phyloP scores from a whole-genome alignment of 495 filamentous ascomycete genomes.

The Achaetomiella virescens region DNA sequence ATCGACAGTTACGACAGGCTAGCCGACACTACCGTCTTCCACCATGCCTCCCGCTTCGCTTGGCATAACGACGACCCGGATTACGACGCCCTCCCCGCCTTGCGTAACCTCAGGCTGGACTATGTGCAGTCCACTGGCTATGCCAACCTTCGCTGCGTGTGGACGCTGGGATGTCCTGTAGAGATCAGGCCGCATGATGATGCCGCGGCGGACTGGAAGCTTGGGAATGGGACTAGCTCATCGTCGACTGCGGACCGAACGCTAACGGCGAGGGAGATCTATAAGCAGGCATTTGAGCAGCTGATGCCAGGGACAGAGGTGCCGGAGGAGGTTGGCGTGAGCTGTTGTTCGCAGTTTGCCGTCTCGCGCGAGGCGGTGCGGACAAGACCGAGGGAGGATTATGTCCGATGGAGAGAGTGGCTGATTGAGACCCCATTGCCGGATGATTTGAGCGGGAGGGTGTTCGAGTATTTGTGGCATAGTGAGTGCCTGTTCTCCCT shows the following conservation, averaged over 20 bases:
- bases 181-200: conserved; percentile 45
- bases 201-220: not conserved
- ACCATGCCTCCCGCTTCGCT: conserved; percentile 55
- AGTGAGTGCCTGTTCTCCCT: conserved; percentile 38
- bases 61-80: conserved; percentile 60
- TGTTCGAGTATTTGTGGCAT: conserved; percentile 73
- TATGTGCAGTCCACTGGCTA: conserved; percentile 54
- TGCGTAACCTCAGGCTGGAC: conserved; percentile 48
- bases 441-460: conserved; percentile 53
- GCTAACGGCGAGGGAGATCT: conserved; percentile 24
- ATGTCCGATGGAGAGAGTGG: conserved; percentile 53
- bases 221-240: not conserved
- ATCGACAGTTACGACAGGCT: conserved; percentile 60
- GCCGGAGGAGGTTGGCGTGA: conserved; percentile 43
- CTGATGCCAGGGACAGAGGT: conserved; percentile 46
- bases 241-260: not conserved
- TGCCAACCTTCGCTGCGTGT: conserved; percentile 60
- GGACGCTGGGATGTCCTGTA: conserved; percentile 54
- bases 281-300: conserved; percentile 48
- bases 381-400: conserved; percentile 45
- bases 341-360: conserved; percentile 69
- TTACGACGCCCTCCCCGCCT: conserved; percentile 41
- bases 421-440: conserved; percentile 51
- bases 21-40: conserved; percentile 53
- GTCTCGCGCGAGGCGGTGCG: conserved; percentile 50